Conservation (phyloP, 306 rosid genomes). For the Gleditsia sinensis region DNA sequence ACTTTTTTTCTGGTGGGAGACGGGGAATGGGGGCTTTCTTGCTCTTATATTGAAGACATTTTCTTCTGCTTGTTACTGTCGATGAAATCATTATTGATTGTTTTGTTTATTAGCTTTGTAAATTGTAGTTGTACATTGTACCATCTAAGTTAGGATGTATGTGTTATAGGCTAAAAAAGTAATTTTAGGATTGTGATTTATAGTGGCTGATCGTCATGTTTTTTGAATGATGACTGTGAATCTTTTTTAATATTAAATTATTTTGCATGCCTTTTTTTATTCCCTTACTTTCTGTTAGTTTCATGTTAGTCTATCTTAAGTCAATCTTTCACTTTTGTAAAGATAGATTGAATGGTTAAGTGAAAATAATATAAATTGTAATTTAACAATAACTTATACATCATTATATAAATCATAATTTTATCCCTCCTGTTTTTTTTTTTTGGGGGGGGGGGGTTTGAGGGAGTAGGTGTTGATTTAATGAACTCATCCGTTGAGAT, state of each 20-base stretch:
- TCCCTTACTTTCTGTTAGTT: neutral
- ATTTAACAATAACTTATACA: neutral
- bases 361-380: neutral
- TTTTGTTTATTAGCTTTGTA: neutral
- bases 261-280: neutral
- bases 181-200: neutral
- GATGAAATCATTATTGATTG: neutral
- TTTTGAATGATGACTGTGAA: neutral
- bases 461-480: neutral
- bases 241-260: neutral
- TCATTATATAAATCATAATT: no score
- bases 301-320: constrained; percentile 6
- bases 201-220: neutral
- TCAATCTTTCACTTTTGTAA: neutral
- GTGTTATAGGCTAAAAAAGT: neutral
- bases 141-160: neutral
- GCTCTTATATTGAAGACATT: neutral
- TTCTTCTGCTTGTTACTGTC: neutral
- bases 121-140: neutral
- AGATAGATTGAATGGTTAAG: neutral
- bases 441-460: neutral
- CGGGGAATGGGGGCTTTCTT: neutral
- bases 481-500: constrained; percentile 12
- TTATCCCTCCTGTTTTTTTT: neutral
- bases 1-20: neutral